phyloP scores from a whole-genome alignment of 2,329 filamentous ascomycete species.

The Colletotrichum siamense region DNA sequence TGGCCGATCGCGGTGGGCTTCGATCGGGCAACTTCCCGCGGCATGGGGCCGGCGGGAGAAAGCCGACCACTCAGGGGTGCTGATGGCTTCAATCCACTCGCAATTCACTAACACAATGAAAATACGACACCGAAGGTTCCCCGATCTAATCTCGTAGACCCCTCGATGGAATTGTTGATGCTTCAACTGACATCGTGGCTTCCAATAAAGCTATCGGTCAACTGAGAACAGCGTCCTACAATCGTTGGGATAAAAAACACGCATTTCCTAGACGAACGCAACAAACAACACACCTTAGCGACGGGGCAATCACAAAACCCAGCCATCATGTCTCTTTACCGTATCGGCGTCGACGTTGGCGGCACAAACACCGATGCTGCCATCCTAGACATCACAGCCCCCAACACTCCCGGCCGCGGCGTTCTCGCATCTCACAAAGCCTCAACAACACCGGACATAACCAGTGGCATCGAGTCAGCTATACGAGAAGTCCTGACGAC shows the following conservation, averaged over 20 bases:
- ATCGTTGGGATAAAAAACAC: neutral
- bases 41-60: neutral
- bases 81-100: neutral
- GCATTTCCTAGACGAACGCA: neutral
- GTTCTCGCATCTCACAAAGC: slow-evolving; percentile 54
- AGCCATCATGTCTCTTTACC: slow-evolving; percentile 41
- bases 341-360: slow-evolving; percentile 49
- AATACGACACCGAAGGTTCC: neutral
- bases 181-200: neutral
- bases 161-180: neutral
- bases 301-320: neutral
- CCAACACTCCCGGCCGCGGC: slow-evolving; percentile 38
- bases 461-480: slow-evolving; percentile 51
- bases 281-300: neutral
- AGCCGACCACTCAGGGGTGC: neutral
- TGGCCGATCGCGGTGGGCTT: neutral
- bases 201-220: rapidly evolving
- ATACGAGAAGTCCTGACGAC: slow-evolving; percentile 46
- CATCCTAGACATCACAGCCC: slow-evolving; percentile 45
- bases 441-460: slow-evolving; percentile 55
- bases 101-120: too few relatives aligned
- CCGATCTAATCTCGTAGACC: neutral
- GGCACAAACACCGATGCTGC: slow-evolving; percentile 50
- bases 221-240: neutral
- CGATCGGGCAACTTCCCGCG: neutral